Percentiles rank a stretch among this genome's conserved stretches.
Conservation (phyloP, 352 stramenopile genomes). For the Globisporangium heterothallicum region DNA sequence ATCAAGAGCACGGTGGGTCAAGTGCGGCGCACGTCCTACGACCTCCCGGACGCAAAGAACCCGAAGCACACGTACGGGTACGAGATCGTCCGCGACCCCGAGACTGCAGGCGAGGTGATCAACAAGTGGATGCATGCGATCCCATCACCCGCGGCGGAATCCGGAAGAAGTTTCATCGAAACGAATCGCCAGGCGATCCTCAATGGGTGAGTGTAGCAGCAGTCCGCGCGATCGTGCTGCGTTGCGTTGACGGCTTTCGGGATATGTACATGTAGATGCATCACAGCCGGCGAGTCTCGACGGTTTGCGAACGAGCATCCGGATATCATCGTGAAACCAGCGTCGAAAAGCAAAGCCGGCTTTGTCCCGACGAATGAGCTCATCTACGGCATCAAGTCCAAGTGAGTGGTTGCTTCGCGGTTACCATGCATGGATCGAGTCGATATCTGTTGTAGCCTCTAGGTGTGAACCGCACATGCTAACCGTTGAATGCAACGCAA, state of each 20-base stretch:
- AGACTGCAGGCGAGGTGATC: conserved; percentile 69
- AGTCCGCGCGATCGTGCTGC: background rate
- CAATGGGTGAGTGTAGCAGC: too few species aligned
- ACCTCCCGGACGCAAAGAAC: conserved; percentile 62
- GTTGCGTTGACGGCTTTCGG: background rate
- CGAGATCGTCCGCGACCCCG: conserved; percentile 59
- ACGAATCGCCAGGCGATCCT: conserved; percentile 68
- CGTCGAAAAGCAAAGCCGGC: conserved; percentile 43
- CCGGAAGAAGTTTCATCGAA: conserved; percentile 70
- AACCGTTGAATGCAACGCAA: conserved; percentile 1
- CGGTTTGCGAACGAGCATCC: conserved; percentile 66
- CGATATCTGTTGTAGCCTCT: too few species aligned
- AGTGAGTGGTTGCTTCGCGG: conserved; percentile 21
- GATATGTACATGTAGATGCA: conserved; percentile 23
- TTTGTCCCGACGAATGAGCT: conserved; percentile 53
- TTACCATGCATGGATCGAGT: background rate
- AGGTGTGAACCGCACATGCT: conserved; percentile 1
- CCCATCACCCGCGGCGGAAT: conserved; percentile 53
- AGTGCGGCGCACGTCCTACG: conserved; percentile 55
- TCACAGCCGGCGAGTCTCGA: conserved; percentile 52
- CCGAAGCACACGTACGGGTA: conserved; percentile 64
- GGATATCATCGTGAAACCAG: conserved; percentile 63
- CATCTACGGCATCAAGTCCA: conserved; percentile 74
- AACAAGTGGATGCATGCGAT: conserved; percentile 64
- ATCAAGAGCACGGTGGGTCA: conserved; percentile 72